These are phyloP conservation scores for Yamadazyma atmosphaerica DNA, from an alignment of 1,139 yeast species.

Conservation along the genomic window DNA sequence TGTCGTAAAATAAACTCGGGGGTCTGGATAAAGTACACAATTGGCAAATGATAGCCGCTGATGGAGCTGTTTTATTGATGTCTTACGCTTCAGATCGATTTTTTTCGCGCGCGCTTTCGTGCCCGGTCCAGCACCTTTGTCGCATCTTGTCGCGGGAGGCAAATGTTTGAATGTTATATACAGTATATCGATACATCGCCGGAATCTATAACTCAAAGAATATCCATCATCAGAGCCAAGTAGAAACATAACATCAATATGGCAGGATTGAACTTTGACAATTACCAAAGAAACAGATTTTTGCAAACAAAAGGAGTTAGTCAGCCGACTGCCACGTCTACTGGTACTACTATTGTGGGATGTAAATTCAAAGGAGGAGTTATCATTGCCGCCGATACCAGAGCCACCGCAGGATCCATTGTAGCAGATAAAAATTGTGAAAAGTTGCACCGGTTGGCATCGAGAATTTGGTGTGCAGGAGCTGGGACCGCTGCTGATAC, in stretches of 20 bases:
- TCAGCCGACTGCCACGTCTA: constrained; percentile 87
- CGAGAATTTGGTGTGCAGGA: constrained; percentile 98
- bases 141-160: too few species aligned
- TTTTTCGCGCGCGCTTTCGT: too few species aligned
- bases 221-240: too few species aligned
- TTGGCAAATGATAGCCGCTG: too few species aligned
- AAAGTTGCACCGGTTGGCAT: constrained; percentile 87
- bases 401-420: constrained; percentile 94
- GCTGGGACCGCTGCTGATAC: constrained; percentile 99
- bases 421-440: constrained; percentile 99
- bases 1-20: too few species aligned
- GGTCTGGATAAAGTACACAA: too few species aligned
- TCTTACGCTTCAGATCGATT: too few species aligned
- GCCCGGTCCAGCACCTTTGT: too few species aligned
- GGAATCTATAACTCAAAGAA: too few species aligned
- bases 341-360: constrained; percentile 98
- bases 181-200: too few species aligned
- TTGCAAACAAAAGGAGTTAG: constrained; percentile 72
- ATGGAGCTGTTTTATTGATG: too few species aligned
- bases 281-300: constrained; percentile 81
- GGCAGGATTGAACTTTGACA: constrained; percentile 93
- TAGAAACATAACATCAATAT: constrained; percentile 39
- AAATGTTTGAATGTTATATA: too few species aligned
- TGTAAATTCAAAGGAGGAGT: constrained; percentile 92
- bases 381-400: constrained; percentile 96